Base-by-base conservation (phyloP, 805 yeast genomes). In the Barnettozyma botsteinii region DNA sequence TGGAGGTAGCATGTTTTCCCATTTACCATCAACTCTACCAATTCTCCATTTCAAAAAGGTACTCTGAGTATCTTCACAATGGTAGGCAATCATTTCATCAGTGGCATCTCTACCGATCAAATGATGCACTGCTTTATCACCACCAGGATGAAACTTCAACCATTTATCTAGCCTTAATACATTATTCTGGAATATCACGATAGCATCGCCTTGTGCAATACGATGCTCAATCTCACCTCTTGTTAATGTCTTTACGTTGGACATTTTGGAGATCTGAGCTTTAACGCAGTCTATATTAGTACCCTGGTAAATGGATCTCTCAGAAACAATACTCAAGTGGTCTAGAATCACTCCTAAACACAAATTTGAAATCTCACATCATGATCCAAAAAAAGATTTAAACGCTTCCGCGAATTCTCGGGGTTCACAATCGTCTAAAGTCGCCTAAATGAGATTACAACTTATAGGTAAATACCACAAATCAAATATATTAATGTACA, bases 101-200 rank as follows among this genome's bases (percentile, higher is more conserved):
- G 93, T 81, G 17, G 95, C 95, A 61, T 87, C 95, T 41, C 91
- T 65, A 2, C 96, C 96, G 4, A 87, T 75, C 81, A 87, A 70
- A 60, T 88, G 96, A 51, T 67, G 68, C 7, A 88, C 79, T 2
- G 94, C 89, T 53, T 77, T 83, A 43, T 81, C 89, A 5, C 96
- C 96, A 13, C 96, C 96, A 0, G 96, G 96, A 59, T 87, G 96
- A 37, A 52, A 67, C 20, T 66, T 67, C 26, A 87, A 59, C 96
- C 95, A 87, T 8, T 61, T 47, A 40, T 86, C 79, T 42, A 88
- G 65, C 48, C 77, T 73, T 31, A 87, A 65, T 5, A 83, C 94
- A 17, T 62, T 44, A 33, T 70, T 63, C 27, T 79, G 66, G 54
- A 76, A 81, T 4, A 87, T 80, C 29, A 86, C 85, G 22, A 87